Conservation (phyloP, 176 grass and related monocot genomes). For the Phyllostachys edulis region DNA sequence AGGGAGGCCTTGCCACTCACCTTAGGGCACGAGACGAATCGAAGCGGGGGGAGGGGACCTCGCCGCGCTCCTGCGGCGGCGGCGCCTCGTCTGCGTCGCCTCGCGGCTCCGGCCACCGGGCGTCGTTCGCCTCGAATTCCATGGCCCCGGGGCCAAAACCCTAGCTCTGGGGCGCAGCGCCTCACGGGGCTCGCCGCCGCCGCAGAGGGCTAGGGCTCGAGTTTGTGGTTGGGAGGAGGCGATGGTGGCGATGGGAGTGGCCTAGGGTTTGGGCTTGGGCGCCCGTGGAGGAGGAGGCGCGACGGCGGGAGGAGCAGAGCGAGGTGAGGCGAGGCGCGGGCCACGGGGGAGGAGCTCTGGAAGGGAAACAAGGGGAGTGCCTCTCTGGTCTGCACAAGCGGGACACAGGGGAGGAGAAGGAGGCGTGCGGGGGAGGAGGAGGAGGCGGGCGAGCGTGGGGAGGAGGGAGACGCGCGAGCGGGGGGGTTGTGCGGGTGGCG, state of each 20-base stretch:
- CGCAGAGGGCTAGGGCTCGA: neutral
- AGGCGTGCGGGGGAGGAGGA: no score
- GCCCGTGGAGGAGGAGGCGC: neutral
- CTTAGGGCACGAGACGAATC: conserved; percentile 74
- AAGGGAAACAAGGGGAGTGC: neutral
- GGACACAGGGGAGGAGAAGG: no score
- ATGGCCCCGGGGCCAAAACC: conserved; percentile 48
- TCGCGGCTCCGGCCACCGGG: conserved; percentile 26
- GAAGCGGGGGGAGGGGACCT: conserved; percentile 44
- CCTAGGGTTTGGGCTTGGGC: conserved; percentile 17
- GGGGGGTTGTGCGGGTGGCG: no score
- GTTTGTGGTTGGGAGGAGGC: neutral
- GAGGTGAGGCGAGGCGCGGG: conserved; percentile 20
- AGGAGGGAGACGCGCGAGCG: no score
- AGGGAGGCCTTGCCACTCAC: conserved; percentile 20
- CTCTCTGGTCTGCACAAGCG: neutral
- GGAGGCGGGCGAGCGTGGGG: no score
- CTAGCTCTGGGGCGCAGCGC: conserved; percentile 37
- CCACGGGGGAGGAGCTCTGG: neutral
- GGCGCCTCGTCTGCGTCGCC: conserved; percentile 12
- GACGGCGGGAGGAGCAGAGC: neutral
- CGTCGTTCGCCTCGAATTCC: conserved; percentile 41
- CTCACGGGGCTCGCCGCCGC: neutral
- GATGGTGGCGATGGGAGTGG: neutral
- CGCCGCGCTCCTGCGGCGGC: conserved; percentile 17